Evolutionary conservation across 1,139 yeast genomes (phyloP).

Genomic region (Eremothecium coryli): DNA sequence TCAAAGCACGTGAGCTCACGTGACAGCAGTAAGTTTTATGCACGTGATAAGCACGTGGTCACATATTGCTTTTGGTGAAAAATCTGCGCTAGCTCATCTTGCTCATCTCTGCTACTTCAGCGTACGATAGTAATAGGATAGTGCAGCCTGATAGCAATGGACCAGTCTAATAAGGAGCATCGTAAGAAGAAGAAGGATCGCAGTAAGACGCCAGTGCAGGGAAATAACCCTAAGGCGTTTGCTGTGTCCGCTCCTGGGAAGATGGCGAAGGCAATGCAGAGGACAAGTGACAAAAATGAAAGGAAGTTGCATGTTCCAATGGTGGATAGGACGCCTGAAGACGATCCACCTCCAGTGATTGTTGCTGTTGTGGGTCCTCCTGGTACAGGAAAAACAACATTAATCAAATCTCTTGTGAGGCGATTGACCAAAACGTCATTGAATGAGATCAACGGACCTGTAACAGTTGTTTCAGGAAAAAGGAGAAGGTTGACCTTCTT

Average conservation of each 20-base stretch:
- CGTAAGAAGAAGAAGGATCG: slow-evolving; percentile 58
- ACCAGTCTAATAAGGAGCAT: slow-evolving; percentile 53
- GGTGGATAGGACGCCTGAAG: slow-evolving; percentile 96
- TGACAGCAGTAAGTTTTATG: not conserved
- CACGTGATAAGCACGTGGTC: slow-evolving; percentile 3
- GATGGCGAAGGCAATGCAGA: slow-evolving; percentile 71
- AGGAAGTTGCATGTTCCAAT: slow-evolving; percentile 89
- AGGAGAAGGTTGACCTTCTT: slow-evolving; percentile 85
- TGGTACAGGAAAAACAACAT: slow-evolving; percentile 94
- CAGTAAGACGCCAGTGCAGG: slow-evolving; percentile 83
- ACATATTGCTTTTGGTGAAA: slow-evolving; percentile 1
- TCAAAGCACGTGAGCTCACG: not conserved
- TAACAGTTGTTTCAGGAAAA: slow-evolving; percentile 96
- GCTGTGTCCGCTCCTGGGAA: slow-evolving; percentile 90
- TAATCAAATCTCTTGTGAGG: slow-evolving; percentile 81
- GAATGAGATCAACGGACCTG: slow-evolving; percentile 85
- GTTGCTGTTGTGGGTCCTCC: slow-evolving; percentile 98
- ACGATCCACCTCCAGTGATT: slow-evolving; percentile 93
- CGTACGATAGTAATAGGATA: not conserved
- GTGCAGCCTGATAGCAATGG: slow-evolving; percentile 17
- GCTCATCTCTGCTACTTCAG: not conserved
- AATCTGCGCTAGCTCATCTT: slow-evolving; percentile 2
- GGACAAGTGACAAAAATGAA: slow-evolving; percentile 82
- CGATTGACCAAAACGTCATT: slow-evolving; percentile 83
- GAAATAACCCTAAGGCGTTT: slow-evolving; percentile 89